Base-by-base conservation (phyloP, 352 stramenopile species). In the Phytophthora crassamura region DNA sequence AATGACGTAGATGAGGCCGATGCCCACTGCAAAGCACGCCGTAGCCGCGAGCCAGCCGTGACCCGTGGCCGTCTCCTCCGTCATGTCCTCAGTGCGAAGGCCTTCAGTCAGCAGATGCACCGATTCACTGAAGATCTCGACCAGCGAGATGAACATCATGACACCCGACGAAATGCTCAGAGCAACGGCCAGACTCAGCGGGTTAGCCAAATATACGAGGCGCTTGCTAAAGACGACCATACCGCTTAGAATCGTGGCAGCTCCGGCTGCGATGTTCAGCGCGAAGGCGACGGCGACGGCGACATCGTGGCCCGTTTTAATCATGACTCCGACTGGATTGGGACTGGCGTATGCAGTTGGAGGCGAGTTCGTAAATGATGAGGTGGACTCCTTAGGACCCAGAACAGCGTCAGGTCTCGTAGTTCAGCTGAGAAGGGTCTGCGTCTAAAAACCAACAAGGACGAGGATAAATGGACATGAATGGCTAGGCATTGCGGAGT, bases 161-260 rank as follows among this genome's bases (percentile, higher is more conserved):
- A 63, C 54, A 14, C 54, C 54, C 4, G 54, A 63, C 49, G 49
- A 57, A 9, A 57, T 57, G 36, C 49, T 57, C 28, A 57, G 36
- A 10, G 49, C 49, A 10, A 63, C 54, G 12, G 54, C 54, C 42
- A 63, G 22, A 47, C 54, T 63, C 20, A 63, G 20, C 32, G 54
- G 54, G 42, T 63, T 63, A 33, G 41, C 54, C 33, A 63, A 14
- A 33, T 63, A 63, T 30, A 63, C 54, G 11, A 63, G 54, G 22
- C 54, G 54, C n/a, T 63, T 63, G 54, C 54, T 63, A 25, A 63
- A 63, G 9, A 63, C 28, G 25, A 63, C 54, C 54, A 63, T 63
- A 10, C 42, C 54, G 16, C 54, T 42, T 7, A 63, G 10, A 35
- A 63, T 63, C 10, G 54, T 63, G 20, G 54, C 54, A 7, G 54